phyloP scores from a whole-genome alignment of 2,329 filamentous ascomycete species.

The Cladosporium sp. region DNA sequence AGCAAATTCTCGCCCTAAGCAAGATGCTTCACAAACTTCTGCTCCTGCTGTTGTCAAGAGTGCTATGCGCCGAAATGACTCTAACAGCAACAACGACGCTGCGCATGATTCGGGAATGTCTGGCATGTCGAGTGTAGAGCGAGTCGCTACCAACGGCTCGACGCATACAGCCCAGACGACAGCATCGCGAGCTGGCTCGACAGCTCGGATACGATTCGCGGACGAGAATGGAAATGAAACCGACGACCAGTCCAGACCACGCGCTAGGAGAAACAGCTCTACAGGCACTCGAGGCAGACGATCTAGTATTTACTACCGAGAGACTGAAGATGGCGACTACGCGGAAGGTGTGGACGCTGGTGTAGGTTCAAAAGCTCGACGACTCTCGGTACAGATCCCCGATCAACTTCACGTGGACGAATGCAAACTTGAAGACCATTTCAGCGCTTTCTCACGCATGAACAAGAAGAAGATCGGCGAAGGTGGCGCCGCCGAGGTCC shows the following conservation, averaged over 20 bases:
- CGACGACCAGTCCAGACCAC: conserved; percentile 7
- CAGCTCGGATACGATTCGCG: conserved; percentile 9
- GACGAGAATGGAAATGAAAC: background rate
- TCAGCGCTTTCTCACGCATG: conserved; percentile 63
- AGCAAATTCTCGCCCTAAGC: background rate
- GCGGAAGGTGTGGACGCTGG: conserved; percentile 28
- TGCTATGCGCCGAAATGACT: conserved; percentile 9
- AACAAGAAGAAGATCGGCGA: conserved; percentile 73
- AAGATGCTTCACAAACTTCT: background rate
- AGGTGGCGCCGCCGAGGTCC: conserved; percentile 77
- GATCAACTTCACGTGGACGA: conserved; percentile 29
- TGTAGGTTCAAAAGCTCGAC: conserved; percentile 32
- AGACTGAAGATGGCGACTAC: conserved; percentile 24
- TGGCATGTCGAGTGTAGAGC: conserved; percentile 8
- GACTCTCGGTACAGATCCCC: conserved; percentile 28
- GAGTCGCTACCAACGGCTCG: conserved; percentile 7
- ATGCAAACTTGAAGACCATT: conserved; percentile 41
- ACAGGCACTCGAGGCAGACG: conserved; percentile 24
- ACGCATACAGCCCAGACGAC: conserved; percentile 1
- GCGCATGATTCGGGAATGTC: conserved; percentile 10
- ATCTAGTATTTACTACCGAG: conserved; percentile 29
- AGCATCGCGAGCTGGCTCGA: conserved; percentile 3
- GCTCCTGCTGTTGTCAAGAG: background rate
- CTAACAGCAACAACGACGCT: background rate
- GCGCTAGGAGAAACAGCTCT: conserved; percentile 23